phyloP scores from a whole-genome alignment of 257 asterid genomes.

The Lithospermum erythrorhizon region DNA sequence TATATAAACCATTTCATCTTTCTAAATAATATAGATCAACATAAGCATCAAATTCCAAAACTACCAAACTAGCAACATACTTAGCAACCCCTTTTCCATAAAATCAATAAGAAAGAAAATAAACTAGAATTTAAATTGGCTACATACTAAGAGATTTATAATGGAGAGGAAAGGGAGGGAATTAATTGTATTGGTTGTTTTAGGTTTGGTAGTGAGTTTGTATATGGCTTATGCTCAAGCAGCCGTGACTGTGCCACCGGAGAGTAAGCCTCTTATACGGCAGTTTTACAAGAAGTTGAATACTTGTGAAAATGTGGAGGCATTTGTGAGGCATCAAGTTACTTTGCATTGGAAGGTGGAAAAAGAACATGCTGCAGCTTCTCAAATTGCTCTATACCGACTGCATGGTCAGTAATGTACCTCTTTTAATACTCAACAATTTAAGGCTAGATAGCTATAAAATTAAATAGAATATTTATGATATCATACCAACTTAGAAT shows the following conservation, averaged over 20 bases:
- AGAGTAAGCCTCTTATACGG: constrained; percentile 21
- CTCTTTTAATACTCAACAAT: neutral
- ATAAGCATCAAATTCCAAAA: neutral
- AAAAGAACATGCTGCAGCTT: constrained; percentile 51
- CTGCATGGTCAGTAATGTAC: constrained; percentile 63
- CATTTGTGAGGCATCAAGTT: constrained; percentile 56
- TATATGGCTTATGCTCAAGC: constrained; percentile 33
- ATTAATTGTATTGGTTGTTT: neutral
- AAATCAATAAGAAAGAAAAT: no score
- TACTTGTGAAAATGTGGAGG: constrained; percentile 41
- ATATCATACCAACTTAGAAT: no score
- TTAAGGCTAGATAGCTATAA: no score
- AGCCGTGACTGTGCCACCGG: constrained; percentile 49
- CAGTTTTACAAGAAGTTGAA: constrained; percentile 59
- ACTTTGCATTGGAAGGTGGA: constrained; percentile 38
- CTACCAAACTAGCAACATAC: no score
- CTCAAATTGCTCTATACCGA: constrained; percentile 65
- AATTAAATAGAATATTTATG: no score
- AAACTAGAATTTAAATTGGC: no score
- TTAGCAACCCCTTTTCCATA: no score
- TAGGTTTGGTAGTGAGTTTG: constrained; percentile 34
- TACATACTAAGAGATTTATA: no score
- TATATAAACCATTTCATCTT: neutral
- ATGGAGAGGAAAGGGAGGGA: neutral
- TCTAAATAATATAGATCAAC: neutral